Evolutionary conservation across 495 filamentous ascomycete genomes (phyloP).

Genomic region (Hyaloscypha variabilis): DNA sequence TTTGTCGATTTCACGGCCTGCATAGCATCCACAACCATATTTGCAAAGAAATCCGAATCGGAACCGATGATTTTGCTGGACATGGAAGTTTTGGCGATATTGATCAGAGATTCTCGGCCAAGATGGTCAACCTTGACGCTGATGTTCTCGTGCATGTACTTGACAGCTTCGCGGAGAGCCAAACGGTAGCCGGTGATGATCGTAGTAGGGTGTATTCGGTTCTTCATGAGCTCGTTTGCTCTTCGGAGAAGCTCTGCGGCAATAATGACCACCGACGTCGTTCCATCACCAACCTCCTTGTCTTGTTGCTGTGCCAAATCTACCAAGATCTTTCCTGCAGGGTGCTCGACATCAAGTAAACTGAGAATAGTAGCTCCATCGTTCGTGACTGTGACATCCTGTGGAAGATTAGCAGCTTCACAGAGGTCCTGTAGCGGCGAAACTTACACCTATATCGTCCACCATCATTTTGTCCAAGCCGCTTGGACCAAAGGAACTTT

Average conservation of each 20-base stretch:
- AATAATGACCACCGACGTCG: conserved; percentile 96
- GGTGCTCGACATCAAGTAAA: conserved; percentile 95
- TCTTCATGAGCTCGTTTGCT: conserved; percentile 98
- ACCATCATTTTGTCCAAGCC: conserved; percentile 99
- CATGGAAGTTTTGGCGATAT: conserved; percentile 98
- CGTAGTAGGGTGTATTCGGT: conserved; percentile 98
- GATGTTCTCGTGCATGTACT: conserved; percentile 98
- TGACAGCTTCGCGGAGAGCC: conserved; percentile 92
- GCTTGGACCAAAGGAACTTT: conserved; percentile 96
- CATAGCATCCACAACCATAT: conserved; percentile 97
- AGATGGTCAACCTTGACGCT: conserved; percentile 91
- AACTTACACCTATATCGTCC: conserved; percentile 91
- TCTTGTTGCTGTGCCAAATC: conserved; percentile 98
- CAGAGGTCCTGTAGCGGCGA: conserved; percentile 14
- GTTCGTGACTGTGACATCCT: conserved; percentile 99
- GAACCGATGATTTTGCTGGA: conserved; percentile 97
- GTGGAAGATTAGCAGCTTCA: conserved; percentile 33
- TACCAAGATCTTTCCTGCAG: conserved; percentile 97
- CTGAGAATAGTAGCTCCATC: conserved; percentile 96
- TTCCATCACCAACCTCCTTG: conserved; percentile 98
- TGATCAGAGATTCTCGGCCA: conserved; percentile 85
- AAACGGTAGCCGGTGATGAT: conserved; percentile 98
- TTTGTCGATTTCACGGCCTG: conserved; percentile 91
- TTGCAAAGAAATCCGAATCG: conserved; percentile 96
- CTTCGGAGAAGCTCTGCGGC: conserved; percentile 92